Evolutionary conservation across 2,329 filamentous ascomycete genomes (phyloP).

Genomic region (Sporothrix pallida): DNA sequence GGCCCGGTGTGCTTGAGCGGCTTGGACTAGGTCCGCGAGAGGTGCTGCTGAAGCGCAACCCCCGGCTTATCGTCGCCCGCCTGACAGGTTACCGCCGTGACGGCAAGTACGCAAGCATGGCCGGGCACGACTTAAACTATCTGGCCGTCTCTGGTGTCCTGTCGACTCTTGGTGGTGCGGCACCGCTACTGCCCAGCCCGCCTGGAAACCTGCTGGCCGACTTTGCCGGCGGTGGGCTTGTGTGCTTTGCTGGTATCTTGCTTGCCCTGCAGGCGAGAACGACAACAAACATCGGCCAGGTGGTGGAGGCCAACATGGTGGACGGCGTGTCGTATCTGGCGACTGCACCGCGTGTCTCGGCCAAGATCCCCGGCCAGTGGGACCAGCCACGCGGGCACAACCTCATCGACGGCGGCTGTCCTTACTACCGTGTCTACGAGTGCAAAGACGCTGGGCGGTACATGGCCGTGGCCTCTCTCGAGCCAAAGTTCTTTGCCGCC

Average conservation of each 20-base stretch:
- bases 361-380: conserved; percentile 14
- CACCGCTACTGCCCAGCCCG: background rate
- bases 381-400: conserved; percentile 1
- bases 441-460: background rate
- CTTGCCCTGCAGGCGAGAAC: background rate
- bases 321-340: conserved; percentile 18
- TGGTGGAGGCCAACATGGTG: conserved; percentile 23
- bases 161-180: background rate
- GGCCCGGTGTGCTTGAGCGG: conserved; percentile 11
- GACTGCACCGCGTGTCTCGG: background rate
- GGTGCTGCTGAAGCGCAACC: background rate
- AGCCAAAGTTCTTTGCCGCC: background rate
- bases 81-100: conserved; percentile 13
- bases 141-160: background rate
- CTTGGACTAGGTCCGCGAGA: background rate
- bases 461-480: conserved; percentile 5
- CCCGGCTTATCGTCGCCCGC: background rate
- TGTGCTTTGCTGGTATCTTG: conserved; percentile 19
- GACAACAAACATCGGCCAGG: background rate
- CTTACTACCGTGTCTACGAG: background rate
- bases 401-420: conserved; percentile 13
- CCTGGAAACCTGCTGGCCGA: conserved; percentile 12
- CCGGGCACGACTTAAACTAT: background rate
- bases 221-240: conserved; percentile 20
- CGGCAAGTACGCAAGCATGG: conserved; percentile 1